Conservation (phyloP, 192 early-diverging fungal genomes). For the Entomortierella lignicola region DNA sequence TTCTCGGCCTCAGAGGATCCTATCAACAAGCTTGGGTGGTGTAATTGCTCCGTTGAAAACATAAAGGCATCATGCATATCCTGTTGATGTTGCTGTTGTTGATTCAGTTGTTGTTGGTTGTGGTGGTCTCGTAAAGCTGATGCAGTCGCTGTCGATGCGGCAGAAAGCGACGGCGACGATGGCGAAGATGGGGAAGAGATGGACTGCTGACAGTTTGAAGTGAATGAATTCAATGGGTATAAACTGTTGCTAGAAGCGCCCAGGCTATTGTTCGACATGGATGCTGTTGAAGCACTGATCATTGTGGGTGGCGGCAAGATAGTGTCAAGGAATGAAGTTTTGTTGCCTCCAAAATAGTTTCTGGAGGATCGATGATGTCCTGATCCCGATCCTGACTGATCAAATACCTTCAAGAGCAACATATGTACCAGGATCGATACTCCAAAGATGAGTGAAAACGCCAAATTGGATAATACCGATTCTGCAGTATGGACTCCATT, state of each 20-base stretch:
- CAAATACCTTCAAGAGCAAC: conserved; percentile 40
- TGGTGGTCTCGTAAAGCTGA: neutral
- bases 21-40: conserved; percentile 40
- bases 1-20: conserved; percentile 38
- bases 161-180: conserved; percentile 42
- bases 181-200: conserved; percentile 48
- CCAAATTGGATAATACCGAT: conserved; percentile 34
- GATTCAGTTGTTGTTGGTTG: neutral
- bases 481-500: conserved; percentile 45
- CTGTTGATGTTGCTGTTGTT: conserved; percentile 24
- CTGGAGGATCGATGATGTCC: neutral
- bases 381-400: conserved; percentile 15
- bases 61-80: conserved; percentile 41
- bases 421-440: conserved; percentile 31
- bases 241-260: conserved; percentile 5
- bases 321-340: conserved; percentile 30
- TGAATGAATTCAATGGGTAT: conserved; percentile 23
- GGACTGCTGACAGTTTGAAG: conserved; percentile 2
- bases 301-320: conserved; percentile 25
- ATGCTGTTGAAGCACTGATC: conserved; percentile 11
- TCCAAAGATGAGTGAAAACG: conserved; percentile 35
- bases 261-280: conserved; percentile 38
- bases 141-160: conserved; percentile 11
- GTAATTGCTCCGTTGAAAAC: conserved; percentile 43
- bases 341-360: neutral